These are phyloP conservation scores for Hortaea werneckii DNA, from an alignment of 2,329 filamentous ascomycete species.

Conservation along the genomic window DNA sequence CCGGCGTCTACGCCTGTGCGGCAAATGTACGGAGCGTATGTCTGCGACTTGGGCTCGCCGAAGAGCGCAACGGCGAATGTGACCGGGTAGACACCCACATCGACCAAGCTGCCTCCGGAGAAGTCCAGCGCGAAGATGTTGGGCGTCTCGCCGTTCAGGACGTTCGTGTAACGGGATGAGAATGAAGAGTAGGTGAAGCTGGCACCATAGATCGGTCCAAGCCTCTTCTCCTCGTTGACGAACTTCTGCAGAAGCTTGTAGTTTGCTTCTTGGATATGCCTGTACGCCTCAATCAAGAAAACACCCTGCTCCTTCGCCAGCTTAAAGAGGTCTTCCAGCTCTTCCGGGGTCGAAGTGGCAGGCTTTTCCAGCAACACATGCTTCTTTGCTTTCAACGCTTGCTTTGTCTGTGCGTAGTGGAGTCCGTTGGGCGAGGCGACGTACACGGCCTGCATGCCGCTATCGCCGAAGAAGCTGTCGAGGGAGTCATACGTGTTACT, in stretches of 20 bases:
- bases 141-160: conserved; percentile 36
- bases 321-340: conserved; percentile 35
- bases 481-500: conserved; percentile 31
- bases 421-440: conserved; percentile 41
- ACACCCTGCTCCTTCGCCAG: conserved; percentile 32
- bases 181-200: conserved; percentile 36
- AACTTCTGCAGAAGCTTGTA: conserved; percentile 33
- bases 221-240: conserved; percentile 25
- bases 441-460: conserved; percentile 35
- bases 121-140: conserved; percentile 41
- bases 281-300: conserved; percentile 39
- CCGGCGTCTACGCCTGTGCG: conserved; percentile 38
- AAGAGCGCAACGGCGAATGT: conserved; percentile 39
- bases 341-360: conserved; percentile 31
- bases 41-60: conserved; percentile 31
- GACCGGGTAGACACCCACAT: conserved; percentile 40
- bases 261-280: conserved; percentile 41
- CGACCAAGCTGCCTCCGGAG: conserved; percentile 38
- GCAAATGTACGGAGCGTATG: conserved; percentile 35
- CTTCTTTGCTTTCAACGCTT: conserved; percentile 33
- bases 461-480: conserved; percentile 28
- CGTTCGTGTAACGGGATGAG: conserved; percentile 37
- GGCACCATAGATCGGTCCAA: conserved; percentile 36
- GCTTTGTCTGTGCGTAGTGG: conserved; percentile 37
- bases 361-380: conserved; percentile 44